A percentile compares a stretch with the other conserved stretches of the same genome.
phyloP scores from a whole-genome alignment of 495 filamentous ascomycete genomes.

The Tuber borchii region DNA sequence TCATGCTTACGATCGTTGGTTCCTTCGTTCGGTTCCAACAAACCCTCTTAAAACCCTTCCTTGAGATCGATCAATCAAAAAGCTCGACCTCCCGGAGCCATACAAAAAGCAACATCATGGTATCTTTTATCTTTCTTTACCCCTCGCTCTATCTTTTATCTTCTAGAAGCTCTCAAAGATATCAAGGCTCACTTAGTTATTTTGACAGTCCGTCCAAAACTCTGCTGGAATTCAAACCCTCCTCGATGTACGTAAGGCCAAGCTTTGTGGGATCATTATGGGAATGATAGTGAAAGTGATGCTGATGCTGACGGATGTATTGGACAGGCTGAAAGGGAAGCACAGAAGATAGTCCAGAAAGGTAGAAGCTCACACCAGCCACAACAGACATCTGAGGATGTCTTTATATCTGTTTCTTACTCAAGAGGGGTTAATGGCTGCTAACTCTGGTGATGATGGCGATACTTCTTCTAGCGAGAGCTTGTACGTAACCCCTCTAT shows the following conservation, averaged over 20 bases:
- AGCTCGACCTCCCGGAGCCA: slow-evolving; percentile 15
- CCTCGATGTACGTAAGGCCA: slow-evolving; percentile 70
- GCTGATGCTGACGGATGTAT: slow-evolving; percentile 19
- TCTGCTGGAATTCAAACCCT: slow-evolving; percentile 96
- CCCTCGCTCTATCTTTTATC: neutral
- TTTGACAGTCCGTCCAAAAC: slow-evolving; percentile 83
- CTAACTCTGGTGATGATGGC: slow-evolving; percentile 9
- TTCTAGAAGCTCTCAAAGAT: neutral
- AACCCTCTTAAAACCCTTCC: neutral
- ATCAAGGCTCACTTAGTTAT: neutral
- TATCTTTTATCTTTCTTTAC: neutral
- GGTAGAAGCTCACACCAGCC: slow-evolving; percentile 50
- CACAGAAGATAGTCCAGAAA: slow-evolving; percentile 98
- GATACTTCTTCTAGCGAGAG: slow-evolving; percentile 27
- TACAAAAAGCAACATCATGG: slow-evolving; percentile 34
- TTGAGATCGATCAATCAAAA: slow-evolving; percentile 26
- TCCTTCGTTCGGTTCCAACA: neutral
- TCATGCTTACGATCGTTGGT: neutral
- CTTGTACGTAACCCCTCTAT: slow-evolving; percentile 36
- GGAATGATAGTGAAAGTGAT: neutral
- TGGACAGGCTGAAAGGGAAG: slow-evolving; percentile 86
- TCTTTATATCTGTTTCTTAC: neutral
- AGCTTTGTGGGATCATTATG: slow-evolving; percentile 6
- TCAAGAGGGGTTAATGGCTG: slow-evolving; percentile 1
- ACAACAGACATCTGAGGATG: neutral